A percentile compares a stretch with the other conserved stretches of the same genome.
Evolutionary conservation across 2,329 filamentous ascomycete genomes (phyloP).

Genomic region (Pseudofabraea citricarpa): DNA sequence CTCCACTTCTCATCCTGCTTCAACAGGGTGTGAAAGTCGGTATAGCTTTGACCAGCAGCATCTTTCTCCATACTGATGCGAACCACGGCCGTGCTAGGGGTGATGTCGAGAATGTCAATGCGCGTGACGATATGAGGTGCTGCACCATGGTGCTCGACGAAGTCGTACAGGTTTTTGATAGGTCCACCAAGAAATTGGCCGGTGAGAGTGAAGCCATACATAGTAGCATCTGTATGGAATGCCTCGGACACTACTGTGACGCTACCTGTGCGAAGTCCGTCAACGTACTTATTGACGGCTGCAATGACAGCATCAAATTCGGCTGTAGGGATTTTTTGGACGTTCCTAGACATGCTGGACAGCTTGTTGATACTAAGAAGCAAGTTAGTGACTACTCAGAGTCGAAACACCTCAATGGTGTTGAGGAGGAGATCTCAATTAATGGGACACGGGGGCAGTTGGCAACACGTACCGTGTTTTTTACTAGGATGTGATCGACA

Average conservation of each 20-base stretch:
- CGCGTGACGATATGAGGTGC: not conserved
- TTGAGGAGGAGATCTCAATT: no score
- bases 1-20: not conserved
- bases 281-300: not conserved
- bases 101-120: not conserved
- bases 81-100: not conserved
- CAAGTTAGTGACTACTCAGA: no score
- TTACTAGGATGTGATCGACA: no score
- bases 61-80: not conserved
- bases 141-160: not conserved
- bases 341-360: no score
- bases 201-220: not conserved
- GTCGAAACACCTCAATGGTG: no score
- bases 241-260: not conserved
- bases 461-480: no score
- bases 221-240: not conserved
- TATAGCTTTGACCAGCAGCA: not conserved
- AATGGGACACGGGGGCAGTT: no score
- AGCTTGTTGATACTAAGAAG: no score
- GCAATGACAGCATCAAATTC: not conserved
- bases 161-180: not conserved
- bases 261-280: not conserved
- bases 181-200: not conserved
- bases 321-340: not conserved
- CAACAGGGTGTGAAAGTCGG: not conserved